phyloP scores from a whole-genome alignment of 1,139 yeast species.

The Yamadazyma triangularis region DNA sequence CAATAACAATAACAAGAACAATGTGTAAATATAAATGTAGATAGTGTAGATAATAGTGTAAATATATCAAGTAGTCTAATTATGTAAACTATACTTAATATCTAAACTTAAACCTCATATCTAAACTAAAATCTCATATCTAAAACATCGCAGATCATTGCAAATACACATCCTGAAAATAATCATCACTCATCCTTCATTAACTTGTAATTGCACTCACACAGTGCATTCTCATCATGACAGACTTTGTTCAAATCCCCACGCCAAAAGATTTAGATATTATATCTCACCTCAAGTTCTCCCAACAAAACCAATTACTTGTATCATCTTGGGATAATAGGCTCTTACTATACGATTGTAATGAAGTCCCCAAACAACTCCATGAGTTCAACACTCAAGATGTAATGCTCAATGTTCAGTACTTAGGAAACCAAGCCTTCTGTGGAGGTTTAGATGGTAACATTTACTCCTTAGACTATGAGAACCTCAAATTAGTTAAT shows the following conservation, averaged over 20 bases:
- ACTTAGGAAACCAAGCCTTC: conserved; percentile 16
- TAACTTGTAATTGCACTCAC: no score
- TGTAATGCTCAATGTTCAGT: conserved; percentile 18
- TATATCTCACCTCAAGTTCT: conserved; percentile 28
- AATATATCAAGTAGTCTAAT: no score
- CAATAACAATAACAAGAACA: no score
- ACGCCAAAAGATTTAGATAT: conserved; percentile 22
- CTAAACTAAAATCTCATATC: no score
- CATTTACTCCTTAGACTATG: conserved; percentile 38
- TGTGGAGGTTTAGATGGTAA: conserved; percentile 40
- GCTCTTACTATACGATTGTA: conserved; percentile 32
- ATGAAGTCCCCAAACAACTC: conserved; percentile 7
- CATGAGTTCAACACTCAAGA: conserved; percentile 12
- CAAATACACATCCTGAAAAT: no score
- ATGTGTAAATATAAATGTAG: no score
- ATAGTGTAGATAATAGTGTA: no score
- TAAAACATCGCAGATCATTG: no score
- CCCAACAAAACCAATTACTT: conserved; percentile 26
- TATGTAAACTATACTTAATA: no score
- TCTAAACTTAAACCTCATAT: no score
- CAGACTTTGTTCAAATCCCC: conserved; percentile 5
- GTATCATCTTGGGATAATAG: conserved; percentile 41
- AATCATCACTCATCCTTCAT: no score
- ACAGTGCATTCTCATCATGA: background rate
- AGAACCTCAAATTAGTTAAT: conserved; percentile 26